A percentile compares a stretch with the other conserved stretches of the same genome.
phyloP scores from a whole-genome alignment of 208 protist species.

The Leishmania turanica region DNA sequence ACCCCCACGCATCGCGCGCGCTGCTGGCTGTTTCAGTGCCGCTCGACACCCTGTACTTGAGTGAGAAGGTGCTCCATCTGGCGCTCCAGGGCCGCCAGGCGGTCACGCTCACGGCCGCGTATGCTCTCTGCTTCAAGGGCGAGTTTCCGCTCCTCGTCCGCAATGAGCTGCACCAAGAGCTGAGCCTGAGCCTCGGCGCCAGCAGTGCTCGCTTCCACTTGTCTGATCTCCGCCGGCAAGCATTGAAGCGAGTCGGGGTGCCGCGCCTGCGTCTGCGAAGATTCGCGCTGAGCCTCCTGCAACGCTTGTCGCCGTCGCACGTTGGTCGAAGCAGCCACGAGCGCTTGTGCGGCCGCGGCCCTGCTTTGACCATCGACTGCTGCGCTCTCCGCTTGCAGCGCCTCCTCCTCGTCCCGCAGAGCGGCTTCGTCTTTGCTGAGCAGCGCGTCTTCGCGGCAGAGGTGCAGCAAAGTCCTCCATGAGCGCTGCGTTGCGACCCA shows the following conservation, averaged over 20 bases:
- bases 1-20: background rate
- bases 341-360: background rate
- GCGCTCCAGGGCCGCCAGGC: slow-evolving; percentile 6
- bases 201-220: background rate
- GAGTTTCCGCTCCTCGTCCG: background rate
- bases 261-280: background rate
- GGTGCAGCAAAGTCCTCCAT: slow-evolving; percentile 4
- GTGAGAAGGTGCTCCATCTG: background rate
- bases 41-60: background rate
- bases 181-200: background rate
- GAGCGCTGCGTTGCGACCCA: slow-evolving; percentile 5
- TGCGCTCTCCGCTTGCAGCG: too few relatives aligned
- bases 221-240: background rate
- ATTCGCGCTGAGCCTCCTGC: background rate
- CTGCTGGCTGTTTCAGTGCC: background rate
- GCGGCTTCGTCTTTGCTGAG: background rate
- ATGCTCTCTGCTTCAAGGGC: background rate
- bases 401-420: background rate
- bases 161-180: slow-evolving; percentile 3
- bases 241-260: background rate
- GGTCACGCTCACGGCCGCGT: background rate
- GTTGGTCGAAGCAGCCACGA: background rate
- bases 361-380: background rate
- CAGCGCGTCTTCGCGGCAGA: slow-evolving; percentile 7
- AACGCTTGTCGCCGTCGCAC: slow-evolving; percentile 6